phyloP scores from a whole-genome alignment of 768 basidiomycete genomes.

The Trametes cinnabarina region DNA sequence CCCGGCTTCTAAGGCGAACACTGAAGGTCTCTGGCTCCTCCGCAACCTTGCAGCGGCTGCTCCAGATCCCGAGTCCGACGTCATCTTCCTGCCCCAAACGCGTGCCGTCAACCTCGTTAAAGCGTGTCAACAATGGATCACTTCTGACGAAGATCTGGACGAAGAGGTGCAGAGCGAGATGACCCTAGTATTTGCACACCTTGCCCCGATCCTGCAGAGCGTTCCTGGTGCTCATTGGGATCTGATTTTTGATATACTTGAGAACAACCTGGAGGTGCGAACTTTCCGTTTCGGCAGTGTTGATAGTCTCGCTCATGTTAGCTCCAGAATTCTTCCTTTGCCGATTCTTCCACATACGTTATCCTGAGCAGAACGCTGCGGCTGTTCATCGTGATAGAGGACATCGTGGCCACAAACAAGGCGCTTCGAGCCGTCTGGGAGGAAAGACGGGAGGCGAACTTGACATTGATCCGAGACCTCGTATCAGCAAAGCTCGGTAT shows the following conservation, averaged over 20 bases:
- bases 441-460: conserved; percentile 47
- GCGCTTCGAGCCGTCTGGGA: conserved; percentile 68
- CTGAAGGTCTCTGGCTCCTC: conserved; percentile 65
- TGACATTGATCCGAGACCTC: conserved; percentile 61
- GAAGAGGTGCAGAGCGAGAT: conserved; percentile 80
- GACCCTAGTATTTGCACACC: conserved; percentile 65
- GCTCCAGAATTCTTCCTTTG: conserved; percentile 54
- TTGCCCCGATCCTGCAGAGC: conserved; percentile 87
- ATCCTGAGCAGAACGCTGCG: conserved; percentile 67
- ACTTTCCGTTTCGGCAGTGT: background rate
- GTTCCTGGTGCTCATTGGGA: conserved; percentile 91
- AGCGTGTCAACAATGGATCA: conserved; percentile 81
- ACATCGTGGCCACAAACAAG: conserved; percentile 72
- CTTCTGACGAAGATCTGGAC: conserved; percentile 55
- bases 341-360: conserved; percentile 57
- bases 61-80: conserved; percentile 74
- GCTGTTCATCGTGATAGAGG: conserved; percentile 65
- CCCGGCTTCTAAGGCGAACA: conserved; percentile 56
- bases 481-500: conserved; percentile 54
- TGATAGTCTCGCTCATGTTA: background rate
- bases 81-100: conserved; percentile 80
- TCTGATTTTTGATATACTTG: conserved; percentile 84
- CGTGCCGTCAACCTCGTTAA: conserved; percentile 87
- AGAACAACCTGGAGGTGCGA: conserved; percentile 81
- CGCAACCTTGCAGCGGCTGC: conserved; percentile 70